Evolutionary conservation across 2,329 filamentous ascomycete genomes (phyloP).

Genomic region (Escovopsis sp.): DNA sequence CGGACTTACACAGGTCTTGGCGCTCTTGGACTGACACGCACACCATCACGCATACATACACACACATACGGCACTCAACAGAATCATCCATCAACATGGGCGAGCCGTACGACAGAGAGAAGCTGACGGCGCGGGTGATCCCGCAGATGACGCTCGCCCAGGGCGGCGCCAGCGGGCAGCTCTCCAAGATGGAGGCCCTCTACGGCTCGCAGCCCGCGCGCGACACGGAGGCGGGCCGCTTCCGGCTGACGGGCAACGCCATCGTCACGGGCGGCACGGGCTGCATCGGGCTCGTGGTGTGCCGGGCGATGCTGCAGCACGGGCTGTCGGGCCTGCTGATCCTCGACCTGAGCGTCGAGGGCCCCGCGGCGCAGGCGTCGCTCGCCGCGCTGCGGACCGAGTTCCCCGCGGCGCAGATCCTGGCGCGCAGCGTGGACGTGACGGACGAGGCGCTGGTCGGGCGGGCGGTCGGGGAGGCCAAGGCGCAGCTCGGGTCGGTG

Average conservation of each 20-base stretch:
- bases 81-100: background rate
- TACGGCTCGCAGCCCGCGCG: background rate
- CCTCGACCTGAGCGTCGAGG: constrained; percentile 39
- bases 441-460: constrained; percentile 8
- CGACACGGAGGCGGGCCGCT: constrained; percentile 12
- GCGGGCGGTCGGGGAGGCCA: constrained; percentile 5
- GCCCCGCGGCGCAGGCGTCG: constrained; percentile 13
- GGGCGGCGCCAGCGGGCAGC: background rate
- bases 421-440: constrained; percentile 7
- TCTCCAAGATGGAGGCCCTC: background rate
- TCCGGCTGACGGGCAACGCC: constrained; percentile 17
- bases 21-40: no score
- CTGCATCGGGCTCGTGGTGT: constrained; percentile 28
- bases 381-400: constrained; percentile 6
- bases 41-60: background rate
- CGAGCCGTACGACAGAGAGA: constrained; percentile 6
- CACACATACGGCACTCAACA: no score
- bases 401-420: constrained; percentile 9
- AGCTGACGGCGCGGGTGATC: constrained; percentile 12
- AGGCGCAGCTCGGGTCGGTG: constrained; percentile 7
- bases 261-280: constrained; percentile 34
- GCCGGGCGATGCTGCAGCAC: constrained; percentile 54
- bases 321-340: constrained; percentile 44
- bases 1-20: no score
- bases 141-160: constrained; percentile 14